A percentile compares a stretch with the other conserved stretches of the same genome.
Conservation (phyloP, 2,329 filamentous ascomycete genomes). For the Exophiala phaeomuriformis region DNA sequence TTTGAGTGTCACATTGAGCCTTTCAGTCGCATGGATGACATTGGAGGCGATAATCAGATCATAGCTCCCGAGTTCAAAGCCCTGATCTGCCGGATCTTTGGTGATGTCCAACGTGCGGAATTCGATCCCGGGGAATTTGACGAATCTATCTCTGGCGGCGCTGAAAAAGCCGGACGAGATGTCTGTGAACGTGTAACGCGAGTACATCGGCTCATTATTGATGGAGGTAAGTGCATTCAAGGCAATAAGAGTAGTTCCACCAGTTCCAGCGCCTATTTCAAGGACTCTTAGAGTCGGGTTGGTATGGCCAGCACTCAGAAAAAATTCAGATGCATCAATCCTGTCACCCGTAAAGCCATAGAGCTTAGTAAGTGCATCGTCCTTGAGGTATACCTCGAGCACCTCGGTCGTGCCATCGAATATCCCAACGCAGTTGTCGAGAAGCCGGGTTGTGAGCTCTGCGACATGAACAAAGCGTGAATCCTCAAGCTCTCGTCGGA, state of each 20-base stretch:
- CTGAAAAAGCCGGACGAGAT: constrained; percentile 25
- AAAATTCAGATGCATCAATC: not conserved
- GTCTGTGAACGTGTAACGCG: constrained; percentile 25
- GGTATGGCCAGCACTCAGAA: constrained; percentile 5
- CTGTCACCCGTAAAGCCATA: not conserved
- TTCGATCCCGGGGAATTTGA: constrained; percentile 19
- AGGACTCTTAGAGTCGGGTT: constrained; percentile 22
- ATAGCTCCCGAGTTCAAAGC: constrained; percentile 28
- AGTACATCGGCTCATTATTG: not conserved
- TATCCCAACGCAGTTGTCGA: constrained; percentile 1
- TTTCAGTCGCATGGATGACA: constrained; percentile 32
- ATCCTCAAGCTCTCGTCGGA: not conserved
- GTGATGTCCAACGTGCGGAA: constrained; percentile 31
- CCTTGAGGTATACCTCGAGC: constrained; percentile 5
- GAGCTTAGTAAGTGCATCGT: constrained; percentile 3
- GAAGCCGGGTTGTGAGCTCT: constrained; percentile 2
- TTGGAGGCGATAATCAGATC: constrained; percentile 34
- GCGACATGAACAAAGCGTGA: constrained; percentile 3
- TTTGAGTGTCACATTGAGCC: constrained; percentile 25
- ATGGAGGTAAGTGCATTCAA: not conserved
- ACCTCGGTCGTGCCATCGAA: constrained; percentile 2
- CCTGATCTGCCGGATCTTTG: constrained; percentile 29
- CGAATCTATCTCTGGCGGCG: constrained; percentile 10
- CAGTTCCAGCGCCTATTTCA: constrained; percentile 31
- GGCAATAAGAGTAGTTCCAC: constrained; percentile 24